Evolutionary conservation across 352 stramenopile species (phyloP), one percentile per base, ranked within the genome.

Genomic region (Phytophthora citricola): DNA sequence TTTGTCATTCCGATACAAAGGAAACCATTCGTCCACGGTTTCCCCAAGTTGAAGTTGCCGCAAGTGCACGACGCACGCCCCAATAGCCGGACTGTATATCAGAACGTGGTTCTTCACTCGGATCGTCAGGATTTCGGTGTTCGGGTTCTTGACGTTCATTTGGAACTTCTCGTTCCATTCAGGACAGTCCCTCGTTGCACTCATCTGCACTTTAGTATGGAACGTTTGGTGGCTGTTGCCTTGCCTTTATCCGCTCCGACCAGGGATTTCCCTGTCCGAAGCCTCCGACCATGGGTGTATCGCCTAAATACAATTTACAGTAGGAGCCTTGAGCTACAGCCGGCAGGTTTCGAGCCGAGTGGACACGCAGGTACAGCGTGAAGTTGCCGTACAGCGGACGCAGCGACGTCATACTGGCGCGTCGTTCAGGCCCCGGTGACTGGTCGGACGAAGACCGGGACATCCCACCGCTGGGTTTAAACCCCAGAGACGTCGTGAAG

Each of bases 101-200:
- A 84, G 60, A 56, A 86, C 68, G 44, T 91, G 82, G 55, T 71
- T 90, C 76, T 91, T 93, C 24, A 91, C 81, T 40, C 85, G 85
- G 63, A 93, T 83, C 34, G 77, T 90, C 24, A 93, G 47, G 17
- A 91, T 75, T 58, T 90, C 75, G 11, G 67, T 71, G 17, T 62
- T 58, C 3, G 82, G 76, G 29, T 89, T 69, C 14, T 67, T 64
- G 1, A 93, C 63, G 15, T 74, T 73, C 38, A 91, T 44, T 49
- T 91, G 73, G 26, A 93, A 90, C 73, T 93, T 91, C 36, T 93
- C 75, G 55, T 91, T 93, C 85, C 85, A 93, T 36, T 89, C 54
- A n/a, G 81, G 79, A 31, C 74, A 73, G 10, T 65, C 66, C 4
- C 58, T 71, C 31, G 65, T 52, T 11, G 58, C 58, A 31, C 68